Conservation (phyloP, 1,139 yeast species). For the Hansenula lynferdii region DNA sequence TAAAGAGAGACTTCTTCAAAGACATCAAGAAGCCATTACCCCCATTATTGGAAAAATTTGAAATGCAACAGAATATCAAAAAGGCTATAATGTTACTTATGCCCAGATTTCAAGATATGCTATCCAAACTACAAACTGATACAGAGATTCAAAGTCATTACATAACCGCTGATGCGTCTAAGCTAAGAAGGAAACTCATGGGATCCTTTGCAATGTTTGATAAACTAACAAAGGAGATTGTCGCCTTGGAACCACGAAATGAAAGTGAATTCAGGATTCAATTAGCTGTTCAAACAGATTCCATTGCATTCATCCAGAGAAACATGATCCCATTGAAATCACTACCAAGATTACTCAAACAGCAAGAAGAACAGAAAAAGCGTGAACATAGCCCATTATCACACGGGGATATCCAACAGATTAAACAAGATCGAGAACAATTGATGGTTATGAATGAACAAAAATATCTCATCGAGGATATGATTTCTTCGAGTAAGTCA, state of each 20-base stretch:
- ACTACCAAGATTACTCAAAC: conserved; percentile 35
- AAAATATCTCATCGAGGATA: conserved; percentile 58
- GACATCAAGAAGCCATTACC: conserved; percentile 28
- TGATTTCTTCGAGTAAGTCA: conserved; percentile 57
- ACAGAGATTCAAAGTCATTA: conserved; percentile 25
- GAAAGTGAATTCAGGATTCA: conserved; percentile 38
- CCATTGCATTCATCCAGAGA: conserved; percentile 46
- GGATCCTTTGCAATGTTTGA: conserved; percentile 43
- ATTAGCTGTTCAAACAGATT: conserved; percentile 38
- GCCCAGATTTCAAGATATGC: conserved; percentile 36
- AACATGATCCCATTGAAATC: conserved; percentile 51
- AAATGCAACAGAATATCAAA: conserved; percentile 30
- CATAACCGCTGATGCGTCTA: conserved; percentile 31
- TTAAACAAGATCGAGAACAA: conserved; percentile 62
- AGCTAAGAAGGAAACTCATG: conserved; percentile 35
- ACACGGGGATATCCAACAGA: conserved; percentile 31
- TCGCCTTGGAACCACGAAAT: conserved; percentile 25
- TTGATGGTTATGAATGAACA: conserved; percentile 88
- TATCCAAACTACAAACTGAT: conserved; percentile 28
- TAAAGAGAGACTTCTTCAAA: conserved; percentile 44
- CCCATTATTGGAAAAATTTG: conserved; percentile 25
- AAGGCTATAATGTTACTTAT: conserved; percentile 32
- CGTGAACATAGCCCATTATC: conserved; percentile 19
- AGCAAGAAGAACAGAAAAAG: conserved; percentile 9
- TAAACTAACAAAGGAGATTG: conserved; percentile 34